Conservation (phyloP, 345 rosid genomes). For the Rhizophora mangle region DNA sequence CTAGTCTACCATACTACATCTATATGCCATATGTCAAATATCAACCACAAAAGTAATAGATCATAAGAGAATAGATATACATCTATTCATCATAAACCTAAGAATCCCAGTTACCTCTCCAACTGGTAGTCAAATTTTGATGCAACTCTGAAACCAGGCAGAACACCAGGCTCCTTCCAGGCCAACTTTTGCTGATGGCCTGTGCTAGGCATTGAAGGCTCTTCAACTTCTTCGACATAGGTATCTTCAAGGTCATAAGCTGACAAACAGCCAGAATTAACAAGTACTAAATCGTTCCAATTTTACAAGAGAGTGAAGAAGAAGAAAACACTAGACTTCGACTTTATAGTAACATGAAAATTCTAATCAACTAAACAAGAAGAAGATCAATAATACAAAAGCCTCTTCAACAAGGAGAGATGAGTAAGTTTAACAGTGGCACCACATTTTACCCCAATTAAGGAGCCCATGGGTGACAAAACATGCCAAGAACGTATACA, state of each 20-base stretch:
- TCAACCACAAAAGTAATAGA: neutral
- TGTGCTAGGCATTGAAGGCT: slow-evolving; percentile 45
- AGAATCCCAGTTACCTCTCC: slow-evolving; percentile 54
- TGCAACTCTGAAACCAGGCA: slow-evolving; percentile 74
- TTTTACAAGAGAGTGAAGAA: neutral
- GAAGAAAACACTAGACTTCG: neutral
- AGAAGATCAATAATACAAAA: neutral
- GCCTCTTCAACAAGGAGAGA: neutral
- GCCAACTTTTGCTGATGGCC: slow-evolving; percentile 55
- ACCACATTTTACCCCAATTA: neutral
- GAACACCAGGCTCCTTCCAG: slow-evolving; percentile 56
- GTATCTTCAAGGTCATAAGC: slow-evolving; percentile 72
- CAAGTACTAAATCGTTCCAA: neutral
- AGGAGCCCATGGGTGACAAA: neutral
- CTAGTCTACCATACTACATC: too few species aligned
- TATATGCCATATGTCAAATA: too few species aligned
- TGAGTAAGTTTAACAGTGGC: neutral
- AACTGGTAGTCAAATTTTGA: slow-evolving; percentile 55
- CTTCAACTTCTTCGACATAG: slow-evolving; percentile 69
- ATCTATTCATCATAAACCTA: neutral
- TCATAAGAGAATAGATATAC: neutral
- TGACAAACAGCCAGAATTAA: slow-evolving; percentile 30
- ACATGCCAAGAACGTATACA: neutral
- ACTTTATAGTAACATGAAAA: too few species aligned
- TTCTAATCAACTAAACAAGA: neutral